Percentiles rank a stretch among this genome's conserved stretches.
These are phyloP conservation scores for Canna indica DNA, from an alignment of 176 grass and related monocot species.

Conservation along the genomic window DNA sequence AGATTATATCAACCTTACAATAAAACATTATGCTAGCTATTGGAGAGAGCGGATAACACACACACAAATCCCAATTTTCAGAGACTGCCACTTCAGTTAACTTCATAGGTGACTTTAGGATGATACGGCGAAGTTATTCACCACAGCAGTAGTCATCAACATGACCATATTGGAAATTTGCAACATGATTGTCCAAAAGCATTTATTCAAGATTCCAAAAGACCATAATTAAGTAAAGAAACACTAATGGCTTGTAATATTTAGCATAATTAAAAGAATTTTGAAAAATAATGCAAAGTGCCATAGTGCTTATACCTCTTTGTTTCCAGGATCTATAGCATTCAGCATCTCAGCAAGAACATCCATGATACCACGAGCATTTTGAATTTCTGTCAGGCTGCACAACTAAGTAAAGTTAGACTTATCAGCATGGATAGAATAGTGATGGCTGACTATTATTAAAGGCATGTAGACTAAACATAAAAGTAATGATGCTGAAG, in stretches of 20 bases:
- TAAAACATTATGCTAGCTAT: background rate
- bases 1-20: no score
- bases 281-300: background rate
- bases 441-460: background rate
- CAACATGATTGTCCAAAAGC: background rate
- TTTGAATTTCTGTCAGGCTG: conserved; percentile 93
- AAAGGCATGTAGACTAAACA: background rate
- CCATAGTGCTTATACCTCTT: conserved; percentile 49
- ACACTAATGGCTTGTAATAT: no score
- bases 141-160: background rate
- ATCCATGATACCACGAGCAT: conserved; percentile 96
- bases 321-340: conserved; percentile 92
- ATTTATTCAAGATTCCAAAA: background rate
- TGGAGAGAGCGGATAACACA: background rate
- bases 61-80: background rate
- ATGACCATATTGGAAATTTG: background rate
- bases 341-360: conserved; percentile 93
- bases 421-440: background rate
- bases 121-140: background rate
- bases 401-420: conserved; percentile 26
- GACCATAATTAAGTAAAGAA: background rate
- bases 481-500: background rate
- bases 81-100: background rate
- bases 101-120: background rate
- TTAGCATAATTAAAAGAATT: background rate